A percentile compares a stretch with the other conserved stretches of the same genome.
phyloP scores from a whole-genome alignment of 2,329 filamentous ascomycete genomes.

The Trichoderma pleuroti region DNA sequence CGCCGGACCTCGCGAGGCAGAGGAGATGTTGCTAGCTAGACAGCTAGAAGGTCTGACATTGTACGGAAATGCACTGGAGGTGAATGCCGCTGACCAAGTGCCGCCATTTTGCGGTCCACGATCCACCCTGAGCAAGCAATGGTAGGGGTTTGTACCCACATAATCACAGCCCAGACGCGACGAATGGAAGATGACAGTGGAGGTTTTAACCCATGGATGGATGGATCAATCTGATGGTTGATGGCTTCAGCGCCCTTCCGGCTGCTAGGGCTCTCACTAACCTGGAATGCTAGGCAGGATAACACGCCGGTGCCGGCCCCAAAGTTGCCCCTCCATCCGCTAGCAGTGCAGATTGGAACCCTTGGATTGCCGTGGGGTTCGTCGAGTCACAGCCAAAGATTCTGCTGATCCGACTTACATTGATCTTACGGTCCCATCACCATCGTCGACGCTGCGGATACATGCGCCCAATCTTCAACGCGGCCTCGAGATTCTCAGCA shows the following conservation, averaged over 20 bases:
- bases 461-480: not conserved
- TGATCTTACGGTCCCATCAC: not conserved
- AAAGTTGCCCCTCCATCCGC: not conserved
- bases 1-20: not conserved
- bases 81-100: not conserved
- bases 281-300: not conserved
- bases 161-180: not conserved
- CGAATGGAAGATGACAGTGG: not conserved
- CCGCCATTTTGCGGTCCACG: not conserved
- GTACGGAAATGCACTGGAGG: not conserved
- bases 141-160: not conserved
- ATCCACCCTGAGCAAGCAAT: not conserved
- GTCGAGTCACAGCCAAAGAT: not conserved
- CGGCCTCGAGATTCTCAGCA: not conserved
- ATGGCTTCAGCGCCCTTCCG: conserved; percentile 2
- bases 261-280: not conserved
- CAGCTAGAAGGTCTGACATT: not conserved
- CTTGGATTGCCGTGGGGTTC: not conserved
- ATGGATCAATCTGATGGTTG: not conserved
- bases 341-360: not conserved
- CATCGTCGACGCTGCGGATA: not conserved
- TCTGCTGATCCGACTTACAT: not conserved
- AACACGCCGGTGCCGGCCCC: conserved; percentile 17
- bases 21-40: not conserved
- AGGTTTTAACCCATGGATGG: not conserved